Base-by-base conservation (phyloP, 1,284 basidiomycete species). In the Leccinum fuscescens region DNA sequence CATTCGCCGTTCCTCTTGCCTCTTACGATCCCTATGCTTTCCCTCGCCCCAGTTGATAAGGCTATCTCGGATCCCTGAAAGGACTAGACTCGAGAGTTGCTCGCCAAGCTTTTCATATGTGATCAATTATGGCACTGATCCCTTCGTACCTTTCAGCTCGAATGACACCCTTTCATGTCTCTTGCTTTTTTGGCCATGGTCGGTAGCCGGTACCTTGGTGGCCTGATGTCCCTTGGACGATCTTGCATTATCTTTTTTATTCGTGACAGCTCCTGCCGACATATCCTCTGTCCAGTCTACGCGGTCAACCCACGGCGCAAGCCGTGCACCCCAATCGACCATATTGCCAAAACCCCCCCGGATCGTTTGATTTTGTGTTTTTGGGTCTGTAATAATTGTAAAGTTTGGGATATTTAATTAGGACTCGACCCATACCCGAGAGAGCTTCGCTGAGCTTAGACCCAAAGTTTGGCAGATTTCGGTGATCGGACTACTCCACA, bases 371-470 rank as follows among this genome's bases (percentile, higher is more conserved):
- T 55, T 37, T 44, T 44, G 60, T 37, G 56, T 44, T 44, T 54
- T 57, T 44, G 58, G 62, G 56, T 52, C 44, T 48, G 31, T 54
- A 29, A 60, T 61, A 54, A 46, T 54, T 63, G 62, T 54, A 50
- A 64, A 57, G 68, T 73, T 69, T 44, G 27, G 49, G 61, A 31
- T 64, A 62, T 54, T 72, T 66, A 72, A 72, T 69, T 63, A 54
- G 55, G 14, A 46, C 20, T 17, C 42, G 42, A 48, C 54, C 15
- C 6, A 2, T 58, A 61, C 37, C 59, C 61, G 58, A 61, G 44
- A 61, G 35, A 67, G 58, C 60, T 71, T 73, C 69, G 70, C 69
- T 72, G 72, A 72, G 67, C 72, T 72, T 44, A 37, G 57, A 69
- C 64, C 64, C 42, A 70, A 71, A 66, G 69, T 72, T 72, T 64